These are phyloP conservation scores for Salinomyces thailandicus DNA, from an alignment of 2,329 filamentous ascomycete species.

Conservation along the genomic window DNA sequence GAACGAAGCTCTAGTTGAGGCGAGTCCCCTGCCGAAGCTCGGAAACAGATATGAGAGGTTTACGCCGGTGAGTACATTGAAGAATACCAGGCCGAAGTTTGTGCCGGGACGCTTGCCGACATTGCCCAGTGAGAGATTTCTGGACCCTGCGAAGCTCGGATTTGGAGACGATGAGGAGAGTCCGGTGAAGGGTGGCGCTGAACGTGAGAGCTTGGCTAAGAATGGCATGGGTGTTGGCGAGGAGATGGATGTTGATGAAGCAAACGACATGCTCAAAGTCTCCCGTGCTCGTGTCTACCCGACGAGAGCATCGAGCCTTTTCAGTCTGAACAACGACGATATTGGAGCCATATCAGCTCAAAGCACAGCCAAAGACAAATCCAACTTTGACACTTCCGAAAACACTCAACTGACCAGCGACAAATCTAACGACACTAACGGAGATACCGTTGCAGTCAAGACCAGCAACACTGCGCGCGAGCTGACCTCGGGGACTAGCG, in stretches of 20 bases:
- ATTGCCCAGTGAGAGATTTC: slow-evolving; percentile 30
- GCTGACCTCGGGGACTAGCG: slow-evolving; percentile 1
- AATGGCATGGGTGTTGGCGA: too few species aligned
- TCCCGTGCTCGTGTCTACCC: too few species aligned
- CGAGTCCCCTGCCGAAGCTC: slow-evolving; percentile 29
- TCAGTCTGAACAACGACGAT: slow-evolving; percentile 12
- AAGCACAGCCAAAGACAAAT: not conserved
- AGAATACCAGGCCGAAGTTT: slow-evolving; percentile 21
- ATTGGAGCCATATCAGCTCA: slow-evolving; percentile 5
- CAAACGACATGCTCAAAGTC: not conserved
- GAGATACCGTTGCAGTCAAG: slow-evolving; percentile 3
- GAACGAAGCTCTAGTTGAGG: slow-evolving; percentile 36
- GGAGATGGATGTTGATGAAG: not conserved
- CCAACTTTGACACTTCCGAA: slow-evolving; percentile 1
- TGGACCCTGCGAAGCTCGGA: slow-evolving; percentile 21
- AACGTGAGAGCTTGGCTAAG: too few species aligned
- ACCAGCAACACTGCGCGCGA: slow-evolving; percentile 4
- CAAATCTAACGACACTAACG: slow-evolving; percentile 5
- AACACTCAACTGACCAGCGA: slow-evolving; percentile 2
- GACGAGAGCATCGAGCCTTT: slow-evolving; percentile 1
- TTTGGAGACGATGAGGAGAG: slow-evolving; percentile 6
- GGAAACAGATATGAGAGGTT: slow-evolving; percentile 27
- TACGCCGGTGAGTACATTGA: slow-evolving; percentile 22
- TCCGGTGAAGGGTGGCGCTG: slow-evolving; percentile 4
- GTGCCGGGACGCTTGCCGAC: slow-evolving; percentile 27